phyloP scores from a whole-genome alignment of 139 green algal species.

The Medakamo hakoo region DNA sequence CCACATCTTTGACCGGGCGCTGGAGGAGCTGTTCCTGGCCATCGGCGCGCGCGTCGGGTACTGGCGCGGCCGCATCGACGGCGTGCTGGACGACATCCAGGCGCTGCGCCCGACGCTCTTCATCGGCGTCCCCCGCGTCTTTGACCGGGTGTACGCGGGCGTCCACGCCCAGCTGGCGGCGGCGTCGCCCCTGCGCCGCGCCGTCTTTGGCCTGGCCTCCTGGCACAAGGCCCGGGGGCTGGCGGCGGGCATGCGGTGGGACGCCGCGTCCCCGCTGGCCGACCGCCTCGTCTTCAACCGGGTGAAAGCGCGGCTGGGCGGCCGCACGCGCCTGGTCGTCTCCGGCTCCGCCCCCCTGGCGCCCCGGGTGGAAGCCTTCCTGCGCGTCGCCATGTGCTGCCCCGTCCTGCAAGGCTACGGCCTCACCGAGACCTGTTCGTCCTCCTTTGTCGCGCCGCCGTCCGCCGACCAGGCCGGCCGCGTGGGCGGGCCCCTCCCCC shows the following conservation, averaged over 20 bases:
- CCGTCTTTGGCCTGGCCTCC: background rate
- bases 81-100: constrained; percentile 66
- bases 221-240: background rate
- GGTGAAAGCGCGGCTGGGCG: constrained; percentile 40
- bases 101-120: constrained; percentile 79
- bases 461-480: constrained; percentile 39
- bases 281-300: constrained; percentile 51
- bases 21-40: constrained; percentile 60
- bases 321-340: constrained; percentile 28
- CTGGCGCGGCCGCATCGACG: constrained; percentile 57
- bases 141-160: constrained; percentile 83
- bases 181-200: background rate
- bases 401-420: constrained; percentile 65
- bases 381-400: constrained; percentile 31
- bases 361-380: constrained; percentile 44
- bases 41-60: constrained; percentile 65
- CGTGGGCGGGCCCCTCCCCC: constrained; percentile 49
- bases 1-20: constrained; percentile 78
- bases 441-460: constrained; percentile 49
- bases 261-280: constrained; percentile 4
- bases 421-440: constrained; percentile 74
- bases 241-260: background rate
- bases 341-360: constrained; percentile 49
- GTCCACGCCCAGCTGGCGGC: constrained; percentile 35
- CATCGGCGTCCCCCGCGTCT: constrained; percentile 84